Base-by-base conservation (phyloP, 2,329 filamentous ascomycete species). In the Tricladium varicosporioides region DNA sequence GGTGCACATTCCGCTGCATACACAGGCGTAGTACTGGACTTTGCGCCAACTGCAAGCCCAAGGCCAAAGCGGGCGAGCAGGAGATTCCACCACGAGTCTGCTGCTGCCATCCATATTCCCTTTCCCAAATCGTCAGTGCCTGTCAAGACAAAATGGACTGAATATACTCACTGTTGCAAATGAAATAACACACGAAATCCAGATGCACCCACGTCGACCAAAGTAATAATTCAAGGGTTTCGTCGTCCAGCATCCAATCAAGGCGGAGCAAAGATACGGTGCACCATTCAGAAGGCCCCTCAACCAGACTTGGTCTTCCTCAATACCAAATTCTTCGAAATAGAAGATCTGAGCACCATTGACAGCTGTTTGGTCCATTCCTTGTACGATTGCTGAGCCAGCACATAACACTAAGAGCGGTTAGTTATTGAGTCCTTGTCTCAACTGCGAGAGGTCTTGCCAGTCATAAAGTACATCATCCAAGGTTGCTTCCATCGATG, bases 111-210 rank as follows among this genome's bases (percentile, higher is more conserved):
- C 47, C 47, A 49, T 13, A 49, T 49, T n/a, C 47, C 47, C 47
- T 49, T 1, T 33, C n/a, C n/a, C 13, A 2, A n/a, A 15, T 10
- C 5, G 16, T 52, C 22, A 51, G 48, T 40, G 7, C 16, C 22
- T 16, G 47, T 22, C 18, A 18, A 18, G 10, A n/a, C 15, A 2
- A 2, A 40, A 18, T 13, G 5, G 4, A 5, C 15, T 10, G 10
- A 32, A 15, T n/a, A 14, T 8, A 50, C 58, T 18, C 44, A 60
- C 58, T 1, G 58, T 56, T 19, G 36, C 79, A 31, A 90, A 74
- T 67, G 86, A 88, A 68, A 92, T 86, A 60, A 88, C 81, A 51
- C 87, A 89, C 4, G 88, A 85, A 57, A 90, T 76, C 69, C 88
- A 88, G 46, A 90, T 85, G 5, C 85, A 88, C 16, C 88, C 87